These are phyloP conservation scores for Fagopyrum homotropicum DNA, from an alignment of 148 eudicot genomes.

Conservation along the genomic window DNA sequence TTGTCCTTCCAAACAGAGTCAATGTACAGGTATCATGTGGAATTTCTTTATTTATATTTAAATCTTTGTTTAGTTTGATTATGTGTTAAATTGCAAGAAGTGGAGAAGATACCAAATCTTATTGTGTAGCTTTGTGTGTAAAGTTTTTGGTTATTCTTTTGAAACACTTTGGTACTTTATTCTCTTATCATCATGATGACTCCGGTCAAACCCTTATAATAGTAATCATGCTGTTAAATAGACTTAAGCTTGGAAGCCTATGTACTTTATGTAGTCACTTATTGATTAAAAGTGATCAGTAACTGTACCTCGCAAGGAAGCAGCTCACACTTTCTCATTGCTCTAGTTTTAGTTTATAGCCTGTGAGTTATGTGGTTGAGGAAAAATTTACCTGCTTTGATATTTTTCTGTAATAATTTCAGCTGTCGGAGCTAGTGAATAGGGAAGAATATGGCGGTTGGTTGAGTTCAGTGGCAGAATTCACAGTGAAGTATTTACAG, in stretches of 20 bases:
- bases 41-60: background rate
- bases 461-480: constrained; percentile 55
- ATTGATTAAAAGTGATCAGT: background rate
- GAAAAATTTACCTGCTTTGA: background rate
- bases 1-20: background rate
- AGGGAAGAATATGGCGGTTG: constrained; percentile 49
- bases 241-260: background rate
- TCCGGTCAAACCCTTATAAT: background rate
- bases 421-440: constrained; percentile 55
- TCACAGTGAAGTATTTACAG: constrained; percentile 55
- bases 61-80: background rate
- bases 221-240: background rate
- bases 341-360: too few species aligned
- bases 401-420: constrained; percentile 10
- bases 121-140: background rate
- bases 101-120: background rate
- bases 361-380: background rate
- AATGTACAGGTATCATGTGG: background rate
- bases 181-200: background rate
- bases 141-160: background rate
- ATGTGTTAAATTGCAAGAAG: background rate
- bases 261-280: background rate
- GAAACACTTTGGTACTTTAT: background rate
- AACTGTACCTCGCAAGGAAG: background rate
- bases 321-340: constrained; percentile 1